Conservation (phyloP, 164 flowering plant species). For the Macadamia integrifolia region DNA sequence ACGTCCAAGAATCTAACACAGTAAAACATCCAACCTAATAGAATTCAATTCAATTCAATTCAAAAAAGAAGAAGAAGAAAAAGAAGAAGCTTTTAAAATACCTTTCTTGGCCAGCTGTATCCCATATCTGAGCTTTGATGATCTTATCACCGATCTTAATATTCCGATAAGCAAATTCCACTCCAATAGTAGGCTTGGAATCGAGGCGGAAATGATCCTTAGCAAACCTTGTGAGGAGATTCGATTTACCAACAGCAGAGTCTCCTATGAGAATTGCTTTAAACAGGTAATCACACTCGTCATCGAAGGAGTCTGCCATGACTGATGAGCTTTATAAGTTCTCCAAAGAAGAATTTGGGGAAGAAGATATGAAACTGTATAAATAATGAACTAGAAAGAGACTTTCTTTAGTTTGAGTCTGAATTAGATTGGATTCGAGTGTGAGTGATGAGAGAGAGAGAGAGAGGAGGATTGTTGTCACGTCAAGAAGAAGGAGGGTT, state of each 20-base stretch:
- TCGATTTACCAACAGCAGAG: constrained; percentile 70
- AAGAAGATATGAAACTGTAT: not conserved
- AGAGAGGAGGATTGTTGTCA: not conserved
- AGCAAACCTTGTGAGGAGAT: constrained; percentile 56
- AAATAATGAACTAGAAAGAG: too few relatives aligned
- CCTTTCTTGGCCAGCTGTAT: constrained; percentile 85
- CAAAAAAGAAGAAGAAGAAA: not conserved
- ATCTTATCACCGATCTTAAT: constrained; percentile 43
- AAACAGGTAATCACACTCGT: constrained; percentile 72
- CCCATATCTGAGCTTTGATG: constrained; percentile 79
- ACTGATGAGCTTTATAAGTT: not conserved
- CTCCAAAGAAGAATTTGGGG: not conserved
- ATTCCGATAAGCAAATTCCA: constrained; percentile 67
- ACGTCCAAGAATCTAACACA: not conserved
- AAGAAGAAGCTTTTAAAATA: constrained; percentile 2
- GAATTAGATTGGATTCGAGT: too few relatives aligned
- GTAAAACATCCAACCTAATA: too few relatives aligned
- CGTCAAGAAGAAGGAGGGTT: not conserved
- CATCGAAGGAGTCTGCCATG: constrained; percentile 43
- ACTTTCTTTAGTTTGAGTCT: too few relatives aligned
- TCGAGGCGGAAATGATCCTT: constrained; percentile 54
- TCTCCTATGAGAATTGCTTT: constrained; percentile 68
- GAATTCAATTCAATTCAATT: not conserved
- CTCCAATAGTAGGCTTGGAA: constrained; percentile 75
- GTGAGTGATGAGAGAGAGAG: not conserved